Base-by-base conservation (phyloP, 1,139 yeast species). In the Kodamaea ohmeri region DNA sequence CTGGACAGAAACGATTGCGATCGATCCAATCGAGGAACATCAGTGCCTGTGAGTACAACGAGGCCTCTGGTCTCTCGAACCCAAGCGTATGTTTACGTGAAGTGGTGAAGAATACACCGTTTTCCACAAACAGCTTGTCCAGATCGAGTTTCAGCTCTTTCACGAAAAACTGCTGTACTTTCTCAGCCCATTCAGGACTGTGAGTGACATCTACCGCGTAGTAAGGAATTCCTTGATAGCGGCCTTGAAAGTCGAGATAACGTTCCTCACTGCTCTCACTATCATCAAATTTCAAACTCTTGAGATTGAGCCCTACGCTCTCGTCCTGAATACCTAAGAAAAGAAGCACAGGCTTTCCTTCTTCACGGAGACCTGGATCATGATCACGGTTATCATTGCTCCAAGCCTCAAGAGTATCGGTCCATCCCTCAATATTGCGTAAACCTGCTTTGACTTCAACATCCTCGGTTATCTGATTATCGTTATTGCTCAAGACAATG, bases 11-110 rank as follows among this genome's bases (percentile, higher is more conserved):
- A 44, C 73, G 68, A 57, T 83, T 84, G 40, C 92, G 77, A 38
- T 65, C 61, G 38, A 86, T 67, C 97, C 97, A 90, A 59, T 89
- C 96, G 40, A 88, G 56, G 53, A 83, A 85, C 82, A 85, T 87
- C 43, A 83, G 78, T 0, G 88, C 92, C 54, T 89, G 95, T 3
- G 95, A 82, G 48, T 76, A 82, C 15, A 87, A 56, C 2, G 89
- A 76, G 0, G 86, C 81, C 42, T 83, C 85, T 30, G 66, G 71
- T 24, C 53, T 48, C 36, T 59, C 53, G 45, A 70, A 67, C 7
- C 63, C 58, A 39, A 67, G 51, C 36, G 56, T 55, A 42, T 65
- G 69, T 38, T 63, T 65, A 39, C 73, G 49, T 2, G 74, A 63
- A 27, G 53, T 53, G 8, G 65, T 57, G 53, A 52, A 66, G 39